Conservation (phyloP, 1,284 basidiomycete species). For the Cutaneotrichosporon sp. region DNA sequence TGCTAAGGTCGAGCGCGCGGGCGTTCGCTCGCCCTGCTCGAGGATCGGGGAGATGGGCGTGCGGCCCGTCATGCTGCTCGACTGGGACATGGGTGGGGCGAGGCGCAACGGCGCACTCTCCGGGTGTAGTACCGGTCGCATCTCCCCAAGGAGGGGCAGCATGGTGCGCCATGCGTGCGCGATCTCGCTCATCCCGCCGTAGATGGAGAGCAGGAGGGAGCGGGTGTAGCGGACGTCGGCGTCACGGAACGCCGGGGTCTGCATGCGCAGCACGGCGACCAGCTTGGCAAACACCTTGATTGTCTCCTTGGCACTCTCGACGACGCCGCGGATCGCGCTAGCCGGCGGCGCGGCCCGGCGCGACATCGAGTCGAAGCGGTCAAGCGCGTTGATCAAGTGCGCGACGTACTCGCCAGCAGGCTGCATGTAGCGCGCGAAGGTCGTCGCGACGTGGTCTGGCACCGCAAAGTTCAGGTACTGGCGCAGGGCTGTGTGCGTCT, state of each 20-base stretch:
- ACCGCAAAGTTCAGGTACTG: conserved; percentile 85
- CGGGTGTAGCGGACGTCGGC: conserved; percentile 85
- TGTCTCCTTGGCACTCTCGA: conserved; percentile 82
- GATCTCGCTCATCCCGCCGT: conserved; percentile 88
- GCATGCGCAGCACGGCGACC: conserved; percentile 75
- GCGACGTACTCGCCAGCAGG: conserved; percentile 81
- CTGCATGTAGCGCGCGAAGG: conserved; percentile 79
- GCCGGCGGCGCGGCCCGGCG: conserved; percentile 65
- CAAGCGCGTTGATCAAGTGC: conserved; percentile 82
- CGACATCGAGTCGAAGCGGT: conserved; percentile 86
- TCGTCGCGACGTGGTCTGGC: conserved; percentile 79
- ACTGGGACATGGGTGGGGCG: conserved; percentile 24
- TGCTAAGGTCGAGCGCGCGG: conserved; percentile 2
- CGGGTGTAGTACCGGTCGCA: conserved; percentile 63
- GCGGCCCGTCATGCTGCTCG: conserved; percentile 29
- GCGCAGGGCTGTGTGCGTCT: conserved; percentile 85
- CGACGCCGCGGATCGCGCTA: conserved; percentile 70
- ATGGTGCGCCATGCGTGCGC: conserved; percentile 81
- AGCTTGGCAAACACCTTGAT: conserved; percentile 85
- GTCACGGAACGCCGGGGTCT: conserved; percentile 65
- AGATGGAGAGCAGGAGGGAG: conserved; percentile 83
- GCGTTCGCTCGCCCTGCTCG: conserved; percentile 11
- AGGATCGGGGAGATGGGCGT: conserved; percentile 55
- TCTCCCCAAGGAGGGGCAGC: conserved; percentile 68
- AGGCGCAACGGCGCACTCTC: conserved; percentile 15